Conservation (phyloP, 75 land plant species). For the Chamaecyparis obtusa region DNA sequence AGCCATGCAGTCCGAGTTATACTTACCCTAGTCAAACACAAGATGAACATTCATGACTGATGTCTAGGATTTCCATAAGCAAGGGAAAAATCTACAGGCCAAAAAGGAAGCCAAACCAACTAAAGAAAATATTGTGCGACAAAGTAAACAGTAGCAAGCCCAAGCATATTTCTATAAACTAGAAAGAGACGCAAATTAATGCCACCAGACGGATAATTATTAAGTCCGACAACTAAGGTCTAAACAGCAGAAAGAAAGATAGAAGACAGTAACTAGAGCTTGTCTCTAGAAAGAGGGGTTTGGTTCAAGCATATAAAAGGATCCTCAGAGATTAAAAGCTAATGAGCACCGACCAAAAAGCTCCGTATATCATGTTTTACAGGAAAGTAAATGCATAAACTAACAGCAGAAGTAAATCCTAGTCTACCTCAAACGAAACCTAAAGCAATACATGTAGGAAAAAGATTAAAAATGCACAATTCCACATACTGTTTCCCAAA, state of each 20-base stretch:
- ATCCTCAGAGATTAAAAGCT: neutral
- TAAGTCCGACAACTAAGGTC: neutral
- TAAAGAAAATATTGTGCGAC: neutral
- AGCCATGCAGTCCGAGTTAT: neutral
- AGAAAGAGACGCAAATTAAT: neutral
- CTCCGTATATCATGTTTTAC: neutral
- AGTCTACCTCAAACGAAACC: neutral
- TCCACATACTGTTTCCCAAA: neutral
- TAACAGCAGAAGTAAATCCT: no score
- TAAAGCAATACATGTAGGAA: neutral
- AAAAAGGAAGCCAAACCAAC: neutral
- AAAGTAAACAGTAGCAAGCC: neutral
- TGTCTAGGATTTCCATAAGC: neutral
- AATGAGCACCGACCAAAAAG: neutral
- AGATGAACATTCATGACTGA: neutral
- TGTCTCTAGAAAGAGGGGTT: neutral
- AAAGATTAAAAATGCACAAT: neutral
- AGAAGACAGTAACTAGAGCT: neutral
- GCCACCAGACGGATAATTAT: neutral
- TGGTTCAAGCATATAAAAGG: neutral
- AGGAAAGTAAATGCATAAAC: no score
- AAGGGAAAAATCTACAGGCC: neutral
- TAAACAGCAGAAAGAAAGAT: neutral
- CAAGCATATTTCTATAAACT: neutral
- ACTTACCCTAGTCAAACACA: neutral